Percentiles rank a stretch among this genome's conserved stretches.
Evolutionary conservation across 352 stramenopile genomes (phyloP).

Genomic region (Phytophthora pinifolia): DNA sequence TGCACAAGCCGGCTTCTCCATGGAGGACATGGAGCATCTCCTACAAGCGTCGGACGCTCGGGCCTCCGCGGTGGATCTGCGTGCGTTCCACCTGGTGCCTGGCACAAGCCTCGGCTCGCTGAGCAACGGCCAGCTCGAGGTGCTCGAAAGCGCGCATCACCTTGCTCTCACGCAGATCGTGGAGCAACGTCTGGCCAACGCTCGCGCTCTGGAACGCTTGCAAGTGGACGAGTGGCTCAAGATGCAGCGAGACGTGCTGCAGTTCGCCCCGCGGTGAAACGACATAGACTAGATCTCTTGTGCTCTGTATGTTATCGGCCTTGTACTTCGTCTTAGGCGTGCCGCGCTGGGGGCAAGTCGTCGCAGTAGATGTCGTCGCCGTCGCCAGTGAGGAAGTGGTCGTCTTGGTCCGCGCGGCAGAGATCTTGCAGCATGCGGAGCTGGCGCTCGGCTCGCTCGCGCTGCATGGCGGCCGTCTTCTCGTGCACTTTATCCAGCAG

Average conservation of each 20-base stretch:
- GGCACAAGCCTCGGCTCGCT: conserved; percentile 45
- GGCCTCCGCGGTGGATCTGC: conserved; percentile 43
- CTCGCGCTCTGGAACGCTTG: conserved; percentile 57
- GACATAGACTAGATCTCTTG: conserved; percentile 29
- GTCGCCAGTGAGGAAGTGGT: conserved; percentile 26
- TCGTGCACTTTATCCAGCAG: conserved; percentile 85
- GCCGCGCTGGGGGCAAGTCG: conserved; percentile 18
- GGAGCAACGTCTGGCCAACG: conserved; percentile 57
- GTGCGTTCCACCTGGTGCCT: conserved; percentile 50
- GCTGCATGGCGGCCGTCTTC: conserved; percentile 74
- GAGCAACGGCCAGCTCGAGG: conserved; percentile 78
- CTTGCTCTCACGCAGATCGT: conserved; percentile 59
- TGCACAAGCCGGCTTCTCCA: conserved; percentile 12
- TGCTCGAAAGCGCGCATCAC: conserved; percentile 66
- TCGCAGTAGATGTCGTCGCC: conserved; percentile 39
- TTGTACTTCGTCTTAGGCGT: no score
- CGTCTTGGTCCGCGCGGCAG: conserved; percentile 36
- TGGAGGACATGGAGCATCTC: conserved; percentile 50
- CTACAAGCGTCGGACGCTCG: conserved; percentile 42
- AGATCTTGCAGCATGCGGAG: conserved; percentile 79
- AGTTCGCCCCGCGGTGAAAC: conserved; percentile 34
- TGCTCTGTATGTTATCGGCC: conserved; percentile 30
- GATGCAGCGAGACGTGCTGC: conserved; percentile 61
- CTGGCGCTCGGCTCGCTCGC: conserved; percentile 76
- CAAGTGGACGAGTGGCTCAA: conserved; percentile 77